Evolutionary conservation across 1,284 basidiomycete species (phyloP), one percentile per base, ranked within the genome.

Genomic region (Cystobasidiaceae sp.): DNA sequence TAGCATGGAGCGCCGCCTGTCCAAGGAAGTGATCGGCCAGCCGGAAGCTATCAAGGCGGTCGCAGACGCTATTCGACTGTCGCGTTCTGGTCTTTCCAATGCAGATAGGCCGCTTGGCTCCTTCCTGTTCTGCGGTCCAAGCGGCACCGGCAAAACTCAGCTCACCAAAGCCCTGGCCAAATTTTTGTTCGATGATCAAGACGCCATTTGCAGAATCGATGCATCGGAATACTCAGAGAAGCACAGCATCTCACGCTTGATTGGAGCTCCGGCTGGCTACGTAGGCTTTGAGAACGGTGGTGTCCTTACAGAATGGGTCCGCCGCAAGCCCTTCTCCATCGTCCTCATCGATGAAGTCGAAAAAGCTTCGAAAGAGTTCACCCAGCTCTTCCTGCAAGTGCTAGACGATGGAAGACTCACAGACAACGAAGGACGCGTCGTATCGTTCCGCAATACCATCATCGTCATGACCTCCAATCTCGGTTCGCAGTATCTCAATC

Each of bases 221-320:
- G 80, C 78, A 9, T 80, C 78, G 56, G 79, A 80, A 68, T 80
- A 79, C 67, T 76, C 75, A 2, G 82, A 83, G 72, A 80, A 81
- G 72, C 82, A 83, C 74, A 76, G 79, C 32, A 79, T 82, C 69
- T 79, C 80, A 15, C 75, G 82, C 15, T 75, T 84, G 7, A 80
- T 84, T 58, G 81, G 81, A 66, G 72, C 80, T n/a, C 81, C 81
- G 0, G 81, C 82, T 1, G 82, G 93, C 6, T 96, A 93, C 72
- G 87, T 97, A 19, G 94, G 93, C 2, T 90, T 91, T 72, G 92
- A 97, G 73, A 90, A 96, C 77, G 80, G 67, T 27, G 67, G 67
- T 32, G 45, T 49, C 8, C 41, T 69, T 23, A 62, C 60, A 2
- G 78, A 79, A 51, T 74, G 71, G n/a, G 73, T 77, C 21, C 71